Evolutionary conservation across 192 early-diverging fungal genomes (phyloP).

Genomic region (Oehlia diaphana): DNA sequence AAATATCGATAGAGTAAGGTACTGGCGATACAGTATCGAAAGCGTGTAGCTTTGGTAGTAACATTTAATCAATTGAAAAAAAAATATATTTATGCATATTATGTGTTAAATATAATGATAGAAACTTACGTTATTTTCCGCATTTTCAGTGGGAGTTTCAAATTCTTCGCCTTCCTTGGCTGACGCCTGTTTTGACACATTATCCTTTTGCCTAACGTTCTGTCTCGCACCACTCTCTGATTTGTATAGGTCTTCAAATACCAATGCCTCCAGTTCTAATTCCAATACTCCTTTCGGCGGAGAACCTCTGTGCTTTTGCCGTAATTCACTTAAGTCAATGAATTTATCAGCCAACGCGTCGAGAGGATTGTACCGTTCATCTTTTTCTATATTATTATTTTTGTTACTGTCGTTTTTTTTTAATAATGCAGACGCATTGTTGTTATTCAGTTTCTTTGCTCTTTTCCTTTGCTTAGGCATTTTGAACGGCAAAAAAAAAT

Average conservation of each 20-base stretch:
- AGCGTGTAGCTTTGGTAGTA: not conserved
- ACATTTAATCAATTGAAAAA: too few relatives aligned
- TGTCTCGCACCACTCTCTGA: not conserved
- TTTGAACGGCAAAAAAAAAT: not conserved
- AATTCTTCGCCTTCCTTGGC: not conserved
- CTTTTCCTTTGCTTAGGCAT: not conserved
- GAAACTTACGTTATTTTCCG: not conserved
- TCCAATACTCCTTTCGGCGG: not conserved
- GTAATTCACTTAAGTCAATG: not conserved
- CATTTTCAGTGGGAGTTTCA: too few relatives aligned
- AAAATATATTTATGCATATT: not conserved
- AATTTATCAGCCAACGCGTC: not conserved
- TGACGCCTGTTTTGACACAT: not conserved
- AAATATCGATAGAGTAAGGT: not conserved
- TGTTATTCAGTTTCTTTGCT: not conserved
- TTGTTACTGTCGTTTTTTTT: not conserved
- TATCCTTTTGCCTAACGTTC: not conserved
- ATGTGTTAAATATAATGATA: not conserved
- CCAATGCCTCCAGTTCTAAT: not conserved
- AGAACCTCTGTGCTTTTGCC: not conserved
- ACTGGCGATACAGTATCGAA: not conserved
- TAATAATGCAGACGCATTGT: not conserved
- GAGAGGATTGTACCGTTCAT: not conserved
- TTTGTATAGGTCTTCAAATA: not conserved
- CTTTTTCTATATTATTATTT: not conserved